phyloP scores from a whole-genome alignment of 306 rosid species.

The Pyrus communis region DNA sequence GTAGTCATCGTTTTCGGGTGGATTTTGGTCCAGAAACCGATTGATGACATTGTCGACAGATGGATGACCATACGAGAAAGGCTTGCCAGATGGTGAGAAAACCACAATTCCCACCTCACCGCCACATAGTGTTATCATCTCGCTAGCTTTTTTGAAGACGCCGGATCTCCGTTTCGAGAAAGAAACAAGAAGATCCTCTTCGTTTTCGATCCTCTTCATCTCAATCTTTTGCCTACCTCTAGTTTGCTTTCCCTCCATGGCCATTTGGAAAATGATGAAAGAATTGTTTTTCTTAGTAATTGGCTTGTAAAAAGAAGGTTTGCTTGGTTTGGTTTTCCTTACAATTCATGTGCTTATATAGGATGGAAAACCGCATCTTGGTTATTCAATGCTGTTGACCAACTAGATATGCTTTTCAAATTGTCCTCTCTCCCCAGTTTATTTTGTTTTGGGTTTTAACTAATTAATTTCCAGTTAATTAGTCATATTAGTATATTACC shows the following conservation, averaged over 20 bases:
- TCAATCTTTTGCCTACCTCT: constrained; percentile 33
- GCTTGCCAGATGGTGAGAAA: constrained; percentile 32
- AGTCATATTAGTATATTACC: neutral
- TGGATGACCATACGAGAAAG: constrained; percentile 28
- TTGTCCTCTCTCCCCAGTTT: neutral
- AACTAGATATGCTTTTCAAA: neutral
- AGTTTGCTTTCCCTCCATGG: constrained; percentile 18
- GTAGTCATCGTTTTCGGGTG: neutral
- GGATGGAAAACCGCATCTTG: neutral
- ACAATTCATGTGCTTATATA: neutral
- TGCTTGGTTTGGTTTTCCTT: neutral
- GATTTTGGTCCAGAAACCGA: neutral
- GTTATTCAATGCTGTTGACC: neutral
- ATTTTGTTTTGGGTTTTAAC: no score
- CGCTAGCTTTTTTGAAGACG: constrained; percentile 27
- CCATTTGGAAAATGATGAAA: neutral
- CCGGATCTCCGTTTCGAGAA: constrained; percentile 28
- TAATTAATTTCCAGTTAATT: no score
- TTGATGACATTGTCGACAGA: constrained; percentile 15
- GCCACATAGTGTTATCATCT: constrained; percentile 22
- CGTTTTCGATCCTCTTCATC: constrained; percentile 29
- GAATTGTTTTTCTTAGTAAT: neutral
- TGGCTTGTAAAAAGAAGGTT: neutral
- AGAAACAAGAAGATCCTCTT: constrained; percentile 23
- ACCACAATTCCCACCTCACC: constrained; percentile 27